Conservation (phyloP, 108 stramenopile genomes). For the Nitzschia inconspicua region DNA sequence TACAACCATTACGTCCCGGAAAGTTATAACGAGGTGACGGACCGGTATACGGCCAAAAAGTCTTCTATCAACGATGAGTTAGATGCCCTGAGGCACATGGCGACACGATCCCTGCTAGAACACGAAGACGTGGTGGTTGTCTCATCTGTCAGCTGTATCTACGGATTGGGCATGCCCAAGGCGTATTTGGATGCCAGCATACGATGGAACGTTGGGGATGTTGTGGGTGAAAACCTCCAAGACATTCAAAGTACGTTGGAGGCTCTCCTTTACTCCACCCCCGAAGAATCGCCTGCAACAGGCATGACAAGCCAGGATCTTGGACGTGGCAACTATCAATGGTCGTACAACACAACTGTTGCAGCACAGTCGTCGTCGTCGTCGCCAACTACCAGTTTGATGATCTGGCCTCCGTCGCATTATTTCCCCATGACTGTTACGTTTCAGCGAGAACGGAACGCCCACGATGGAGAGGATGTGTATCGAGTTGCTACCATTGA, state of each 20-base stretch:
- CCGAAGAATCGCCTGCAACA: not conserved
- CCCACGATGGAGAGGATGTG: not conserved
- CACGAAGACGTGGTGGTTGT: slow-evolving; percentile 73
- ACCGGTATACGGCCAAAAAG: slow-evolving; percentile 71
- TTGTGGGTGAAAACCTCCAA: slow-evolving; percentile 5
- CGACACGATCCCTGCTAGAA: slow-evolving; percentile 61
- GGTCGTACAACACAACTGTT: not conserved
- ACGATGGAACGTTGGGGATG: slow-evolving; percentile 25
- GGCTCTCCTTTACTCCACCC: not conserved
- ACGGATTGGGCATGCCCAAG: slow-evolving; percentile 75
- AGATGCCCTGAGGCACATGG: slow-evolving; percentile 67
- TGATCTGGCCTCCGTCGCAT: no score
- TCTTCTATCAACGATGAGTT: slow-evolving; percentile 59
- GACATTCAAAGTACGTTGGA: slow-evolving; percentile 8
- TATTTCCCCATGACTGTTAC: no score
- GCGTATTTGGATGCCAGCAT: slow-evolving; percentile 56
- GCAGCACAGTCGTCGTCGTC: not conserved
- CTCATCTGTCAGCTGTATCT: slow-evolving; percentile 75
- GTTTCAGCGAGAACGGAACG: no score
- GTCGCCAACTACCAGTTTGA: not conserved
- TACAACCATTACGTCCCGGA: slow-evolving; percentile 81
- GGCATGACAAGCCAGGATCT: slow-evolving; percentile 12
- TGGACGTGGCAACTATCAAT: slow-evolving; percentile 35
- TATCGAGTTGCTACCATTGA: slow-evolving; percentile 6
- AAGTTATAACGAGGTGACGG: slow-evolving; percentile 46